Evolutionary conservation across 1,284 basidiomycete species (phyloP), one percentile per base, ranked within the genome.

Genomic region (Neonothopanus nambi): DNA sequence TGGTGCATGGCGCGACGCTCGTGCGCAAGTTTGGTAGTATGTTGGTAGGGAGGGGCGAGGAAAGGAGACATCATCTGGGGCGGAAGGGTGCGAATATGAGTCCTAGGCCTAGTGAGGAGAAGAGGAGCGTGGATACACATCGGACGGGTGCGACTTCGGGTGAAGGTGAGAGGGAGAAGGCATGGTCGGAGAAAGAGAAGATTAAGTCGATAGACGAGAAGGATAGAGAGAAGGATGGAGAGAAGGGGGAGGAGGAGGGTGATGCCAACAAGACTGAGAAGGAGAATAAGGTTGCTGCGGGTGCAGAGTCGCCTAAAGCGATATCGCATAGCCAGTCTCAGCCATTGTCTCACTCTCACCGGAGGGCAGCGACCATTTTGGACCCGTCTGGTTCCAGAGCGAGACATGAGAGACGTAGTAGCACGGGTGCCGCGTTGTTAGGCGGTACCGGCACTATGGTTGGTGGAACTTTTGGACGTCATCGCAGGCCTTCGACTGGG

Each of bases 401-500:
- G 38, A 74, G 83, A 30, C 89, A 93, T 64, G 88, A 92, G 59
- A 73, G 91, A 59, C 73, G 92, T 59, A 89, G 88, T 63, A 89
- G 86, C 62, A 86, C 85, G 0, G 84, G 88, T 17, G 85, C 78
- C 15, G 79, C 82, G 36, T 68, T 89, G 40, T 72, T 85, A n/a
- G 71, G 73, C 1, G 66, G 66, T 5, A 71, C 74, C 0, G 66
- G 66, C 5, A 57, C 38, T 56, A 61, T 57, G 58, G 66, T 65
- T 39, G 81, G 79, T 13, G 82, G 82, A 4, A 82, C 84, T 3
- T 77, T 88, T 55, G 84, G 85, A 15, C 73, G 87, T 4, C 79
- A 81, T 67, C 74, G 85, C 23, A 72, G 89, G 56, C 85, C 84
- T 15, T 87, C 84, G 54, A 87, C 81, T 33, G 84, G 82, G 20